Evolutionary conservation across 495 filamentous ascomycete species (phyloP), one percentile per base, ranked within the genome.

Genomic region (Aspergillus nidulans): DNA sequence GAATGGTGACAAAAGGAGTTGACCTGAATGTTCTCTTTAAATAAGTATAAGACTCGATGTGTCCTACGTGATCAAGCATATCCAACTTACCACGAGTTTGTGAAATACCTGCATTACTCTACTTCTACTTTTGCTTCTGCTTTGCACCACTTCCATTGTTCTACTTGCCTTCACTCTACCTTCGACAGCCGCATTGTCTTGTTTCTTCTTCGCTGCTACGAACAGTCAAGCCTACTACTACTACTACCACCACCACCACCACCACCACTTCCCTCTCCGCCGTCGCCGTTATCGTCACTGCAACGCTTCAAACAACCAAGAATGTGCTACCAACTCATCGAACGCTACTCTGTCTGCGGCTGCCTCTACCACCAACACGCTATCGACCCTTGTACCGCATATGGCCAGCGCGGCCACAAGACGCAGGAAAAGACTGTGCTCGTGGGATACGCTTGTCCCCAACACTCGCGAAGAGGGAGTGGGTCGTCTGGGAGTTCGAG

Each of bases 311-410:
- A n/a, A n/a, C n/a, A n/a, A n/a, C n/a, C n/a, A 9, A 28, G 9
- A 55, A 91, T 91, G 87, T 91, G 87, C 64, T 83, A 84, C 62
- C 78, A 85, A 68, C 66, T 91, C 52, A 72, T 87, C 63, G 87
- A 91, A 62, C 83, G 84, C 42, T 92, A 87, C 71, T 83, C 89
- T 4, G 89, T 83, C 53, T 92, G 89, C 81, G 78, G 81, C 55
- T 92, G 89, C 66, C 75, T 90, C 60, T 92, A 92, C 75, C 88
- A 88, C 75, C 77, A 83, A 51, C 89, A 92, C 69, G 81, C 84
- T 16, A 76, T 90, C 55, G 89, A 92, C 58, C 85, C 86, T 51
- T 92, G 89, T 64, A 65, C 79, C 21, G 77, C 83, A 41, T 86
- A 85, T 62, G 85, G 85, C 43, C 87, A 86, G 51, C 79, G 81